phyloP scores from a whole-genome alignment of 805 yeast species.

The Hanseniaspora pseudoguilliermondii region DNA sequence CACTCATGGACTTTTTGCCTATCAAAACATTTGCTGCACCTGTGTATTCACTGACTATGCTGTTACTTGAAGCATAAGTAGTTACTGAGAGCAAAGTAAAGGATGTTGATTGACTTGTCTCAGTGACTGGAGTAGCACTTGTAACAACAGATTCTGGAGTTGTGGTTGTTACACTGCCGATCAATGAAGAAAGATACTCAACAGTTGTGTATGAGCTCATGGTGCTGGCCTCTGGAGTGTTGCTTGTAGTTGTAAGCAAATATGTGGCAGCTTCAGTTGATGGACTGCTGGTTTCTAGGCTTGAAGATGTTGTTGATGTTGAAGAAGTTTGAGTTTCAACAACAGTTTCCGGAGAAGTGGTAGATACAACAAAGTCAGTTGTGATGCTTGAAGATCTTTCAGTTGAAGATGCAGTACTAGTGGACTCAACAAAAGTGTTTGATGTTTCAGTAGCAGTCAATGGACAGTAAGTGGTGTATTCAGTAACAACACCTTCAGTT shows the following conservation, averaged over 20 bases:
- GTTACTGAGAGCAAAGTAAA: conserved; percentile 21
- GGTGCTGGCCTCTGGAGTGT: not conserved
- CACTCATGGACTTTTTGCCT: not conserved
- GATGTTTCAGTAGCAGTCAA: conserved; percentile 13
- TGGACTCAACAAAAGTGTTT: not conserved
- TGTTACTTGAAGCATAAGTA: not conserved
- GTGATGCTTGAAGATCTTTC: not conserved
- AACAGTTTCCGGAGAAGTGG: not conserved
- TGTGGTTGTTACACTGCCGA: not conserved
- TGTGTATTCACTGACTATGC: not conserved
- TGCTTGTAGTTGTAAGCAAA: not conserved
- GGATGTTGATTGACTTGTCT: not conserved
- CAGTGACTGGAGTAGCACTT: not conserved
- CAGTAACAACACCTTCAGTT: conserved; percentile 21
- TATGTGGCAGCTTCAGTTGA: not conserved
- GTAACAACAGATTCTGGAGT: not conserved
- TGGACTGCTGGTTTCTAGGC: not conserved
- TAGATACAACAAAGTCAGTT: not conserved
- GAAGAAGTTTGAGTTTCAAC: not conserved
- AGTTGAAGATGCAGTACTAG: conserved; percentile 12
- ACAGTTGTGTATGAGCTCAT: not conserved
- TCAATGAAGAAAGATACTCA: not conserved
- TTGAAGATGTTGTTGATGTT: not conserved
- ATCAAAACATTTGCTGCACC: not conserved
- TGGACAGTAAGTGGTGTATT: conserved; percentile 25